Evolutionary conservation across 495 filamentous ascomycete species (phyloP), one percentile per base, ranked within the genome.

Genomic region (Ramalina peruviana): DNA sequence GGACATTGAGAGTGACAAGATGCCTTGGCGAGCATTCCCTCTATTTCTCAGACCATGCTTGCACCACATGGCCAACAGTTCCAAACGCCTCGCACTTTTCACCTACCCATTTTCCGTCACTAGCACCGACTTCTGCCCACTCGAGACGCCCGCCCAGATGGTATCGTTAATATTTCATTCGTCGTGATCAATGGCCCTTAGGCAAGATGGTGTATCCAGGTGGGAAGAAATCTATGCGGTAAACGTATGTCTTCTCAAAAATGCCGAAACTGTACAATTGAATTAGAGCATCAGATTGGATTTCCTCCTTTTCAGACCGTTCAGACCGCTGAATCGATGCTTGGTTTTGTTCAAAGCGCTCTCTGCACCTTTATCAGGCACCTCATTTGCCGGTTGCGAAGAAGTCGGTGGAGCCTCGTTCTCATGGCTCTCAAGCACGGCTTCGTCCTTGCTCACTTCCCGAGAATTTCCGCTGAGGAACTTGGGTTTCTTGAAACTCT

Each of bases 401-500:
- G 54, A 36, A 25, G 63, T 62, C 23, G 53, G 51, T 45, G 59
- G 57, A 7, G 55, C 40, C 6, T 43, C 36, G 50, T 59, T 55
- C 10, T 49, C 54, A 13, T 64, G 54, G 23, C 46, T 12, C 54
- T 56, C 19, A 40, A 40, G 11, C 3, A 47, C 17, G 3, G 45
- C 54, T 33, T 67, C 58, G n/a, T 62, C 57, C 42, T 61, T 58
- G 54, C 55, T 55, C 17, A 45, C 49, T 33, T 56, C 51, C 58
- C 49, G 48, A 54, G 45, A 56, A 37, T 54, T 50, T 7, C 56
- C 48, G 62, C 68, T 37, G 19, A 48, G 65, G 52, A 73, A 62
- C 57, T 71, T 66, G 38, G 72, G 53, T 46, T 52, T 58, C 40
- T 79, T 69, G 63, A 82, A 61, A 61, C 79, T 84, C 64, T 80